Conservation (phyloP, 306 rosid species). For the Rubus parviflorus region DNA sequence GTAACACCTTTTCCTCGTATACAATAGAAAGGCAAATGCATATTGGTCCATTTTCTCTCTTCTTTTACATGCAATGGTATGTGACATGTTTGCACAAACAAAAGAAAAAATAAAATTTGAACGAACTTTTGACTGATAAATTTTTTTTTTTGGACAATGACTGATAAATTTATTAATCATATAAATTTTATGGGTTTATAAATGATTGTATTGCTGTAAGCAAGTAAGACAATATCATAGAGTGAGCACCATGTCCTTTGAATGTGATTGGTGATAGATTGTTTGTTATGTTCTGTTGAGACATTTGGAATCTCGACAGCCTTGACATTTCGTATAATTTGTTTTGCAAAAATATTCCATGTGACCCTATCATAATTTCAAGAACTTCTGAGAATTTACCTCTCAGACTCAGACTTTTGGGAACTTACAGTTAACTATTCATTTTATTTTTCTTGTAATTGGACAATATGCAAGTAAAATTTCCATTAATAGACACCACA, state of each 20-base stretch:
- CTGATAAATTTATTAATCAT: not conserved
- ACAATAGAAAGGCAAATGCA: not conserved
- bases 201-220: not conserved
- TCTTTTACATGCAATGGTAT: too few species aligned
- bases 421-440: not conserved
- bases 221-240: not conserved
- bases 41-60: not conserved
- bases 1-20: not conserved
- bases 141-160: not conserved
- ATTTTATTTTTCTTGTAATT: not conserved
- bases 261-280: not conserved
- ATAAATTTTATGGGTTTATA: not conserved
- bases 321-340: not conserved
- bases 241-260: not conserved
- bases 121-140: not conserved
- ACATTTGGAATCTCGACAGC: slow-evolving; percentile 11
- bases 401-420: not conserved
- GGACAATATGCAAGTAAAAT: not conserved
- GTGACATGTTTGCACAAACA: not conserved
- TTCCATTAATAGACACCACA: not conserved
- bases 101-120: too few species aligned
- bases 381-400: not conserved
- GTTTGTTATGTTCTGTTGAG: not conserved
- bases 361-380: not conserved
- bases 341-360: not conserved